phyloP scores from a whole-genome alignment of 768 basidiomycete genomes.

The Clitopilus passeckerianus region DNA sequence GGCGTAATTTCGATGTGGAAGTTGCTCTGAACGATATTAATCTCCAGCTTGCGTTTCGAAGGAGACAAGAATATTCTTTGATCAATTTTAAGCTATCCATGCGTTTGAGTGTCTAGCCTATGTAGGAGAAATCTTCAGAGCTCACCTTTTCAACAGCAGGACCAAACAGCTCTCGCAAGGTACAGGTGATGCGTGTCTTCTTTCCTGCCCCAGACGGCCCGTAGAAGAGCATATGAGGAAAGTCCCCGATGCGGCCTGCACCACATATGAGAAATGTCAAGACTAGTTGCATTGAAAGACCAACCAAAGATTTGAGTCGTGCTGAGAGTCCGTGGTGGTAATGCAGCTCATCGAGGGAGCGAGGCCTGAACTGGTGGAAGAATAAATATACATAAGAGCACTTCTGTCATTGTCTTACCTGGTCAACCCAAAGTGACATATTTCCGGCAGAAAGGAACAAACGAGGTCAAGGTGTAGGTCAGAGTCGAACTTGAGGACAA shows the following conservation, averaged over 20 bases:
- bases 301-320: conserved; percentile 76
- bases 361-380: conserved; percentile 71
- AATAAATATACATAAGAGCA: background rate
- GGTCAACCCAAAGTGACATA: conserved; percentile 73
- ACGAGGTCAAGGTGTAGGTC: background rate
- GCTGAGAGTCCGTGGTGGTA: conserved; percentile 82
- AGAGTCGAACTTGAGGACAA: background rate
- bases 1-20: conserved; percentile 98
- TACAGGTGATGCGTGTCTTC: conserved; percentile 93
- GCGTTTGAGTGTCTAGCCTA: background rate
- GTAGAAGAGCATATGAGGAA: conserved; percentile 97
- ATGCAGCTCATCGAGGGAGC: conserved; percentile 77
- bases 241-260: conserved; percentile 86
- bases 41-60: conserved; percentile 89
- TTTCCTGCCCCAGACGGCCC: conserved; percentile 97
- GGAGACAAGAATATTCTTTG: conserved; percentile 95
- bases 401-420: conserved; percentile 26
- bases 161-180: conserved; percentile 85
- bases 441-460: background rate
- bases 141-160: conserved; percentile 86
- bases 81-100: conserved; percentile 86
- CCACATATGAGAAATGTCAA: background rate
- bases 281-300: conserved; percentile 7
- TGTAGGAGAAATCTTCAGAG: background rate
- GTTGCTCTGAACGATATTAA: conserved; percentile 96